phyloP scores from a whole-genome alignment of 306 rosid species.

The Astragalus glycyphyllos region DNA sequence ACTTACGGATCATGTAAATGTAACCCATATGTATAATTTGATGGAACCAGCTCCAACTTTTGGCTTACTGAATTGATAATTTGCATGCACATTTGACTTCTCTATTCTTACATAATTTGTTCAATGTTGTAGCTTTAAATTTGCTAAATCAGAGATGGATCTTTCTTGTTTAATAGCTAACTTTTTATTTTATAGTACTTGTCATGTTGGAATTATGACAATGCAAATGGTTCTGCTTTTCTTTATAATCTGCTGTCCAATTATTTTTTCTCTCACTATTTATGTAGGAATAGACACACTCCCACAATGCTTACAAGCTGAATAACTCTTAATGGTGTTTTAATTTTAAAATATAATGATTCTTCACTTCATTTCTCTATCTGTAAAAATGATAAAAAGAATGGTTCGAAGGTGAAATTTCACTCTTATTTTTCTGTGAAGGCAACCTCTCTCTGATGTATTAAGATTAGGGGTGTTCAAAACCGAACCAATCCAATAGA shows the following conservation, averaged over 20 bases:
- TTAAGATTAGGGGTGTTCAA: too few relatives aligned
- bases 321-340: neutral
- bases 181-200: constrained; percentile 13
- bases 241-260: constrained; percentile 4
- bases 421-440: constrained; percentile 25
- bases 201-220: constrained; percentile 15
- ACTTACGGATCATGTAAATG: constrained; percentile 9
- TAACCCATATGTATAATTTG: constrained; percentile 27
- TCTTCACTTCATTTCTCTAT: constrained; percentile 28
- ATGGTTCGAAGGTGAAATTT: constrained; percentile 25
- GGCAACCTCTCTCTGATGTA: constrained; percentile 7
- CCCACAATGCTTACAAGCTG: constrained; percentile 8
- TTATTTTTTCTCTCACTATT: constrained; percentile 31
- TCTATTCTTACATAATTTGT: constrained; percentile 23
- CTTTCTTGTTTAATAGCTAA: constrained; percentile 35
- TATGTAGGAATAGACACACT: neutral
- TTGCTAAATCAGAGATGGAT: constrained; percentile 27
- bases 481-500: too few relatives aligned
- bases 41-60: constrained; percentile 22
- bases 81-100: constrained; percentile 34
- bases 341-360: constrained; percentile 29
- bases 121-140: constrained; percentile 30
- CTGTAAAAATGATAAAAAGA: constrained; percentile 11
- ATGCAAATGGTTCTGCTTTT: constrained; percentile 19
- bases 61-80: constrained; percentile 33